Conservation (phyloP, 2,329 filamentous ascomycete genomes). For the Cordyceps tenuipes region DNA sequence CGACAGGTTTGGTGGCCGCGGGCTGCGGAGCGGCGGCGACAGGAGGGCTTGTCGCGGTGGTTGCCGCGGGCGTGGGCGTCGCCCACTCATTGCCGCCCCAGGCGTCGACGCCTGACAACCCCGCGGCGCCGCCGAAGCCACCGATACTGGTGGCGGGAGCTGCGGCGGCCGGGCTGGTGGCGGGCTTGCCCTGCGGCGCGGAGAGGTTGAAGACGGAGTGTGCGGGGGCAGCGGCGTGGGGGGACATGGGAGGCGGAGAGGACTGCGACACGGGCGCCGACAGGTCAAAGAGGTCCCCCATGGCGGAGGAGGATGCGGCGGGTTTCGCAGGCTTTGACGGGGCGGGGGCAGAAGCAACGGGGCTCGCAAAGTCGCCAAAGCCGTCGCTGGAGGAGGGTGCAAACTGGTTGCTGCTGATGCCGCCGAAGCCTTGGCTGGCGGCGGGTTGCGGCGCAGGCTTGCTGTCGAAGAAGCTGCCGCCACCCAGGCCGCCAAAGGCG, state of each 20-base stretch:
- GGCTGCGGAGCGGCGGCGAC: not conserved
- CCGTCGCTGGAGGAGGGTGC: conserved; percentile 38
- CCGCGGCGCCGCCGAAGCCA: conserved; percentile 27
- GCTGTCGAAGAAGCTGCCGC: conserved; percentile 76
- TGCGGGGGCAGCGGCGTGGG: conserved; percentile 30
- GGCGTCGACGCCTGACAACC: conserved; percentile 53
- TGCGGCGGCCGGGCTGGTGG: conserved; percentile 21
- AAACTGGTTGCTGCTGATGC: not conserved
- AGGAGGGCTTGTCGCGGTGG: conserved; percentile 28
- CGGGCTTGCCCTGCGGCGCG: conserved; percentile 36
- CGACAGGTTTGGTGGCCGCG: conserved; percentile 23
- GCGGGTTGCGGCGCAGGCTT: conserved; percentile 40
- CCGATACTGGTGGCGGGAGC: conserved; percentile 21
- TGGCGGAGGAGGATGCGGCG: conserved; percentile 42
- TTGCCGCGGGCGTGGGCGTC: conserved; percentile 50
- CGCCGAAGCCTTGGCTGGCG: not conserved
- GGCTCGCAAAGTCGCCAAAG: conserved; percentile 59
- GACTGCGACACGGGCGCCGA: conserved; percentile 43
- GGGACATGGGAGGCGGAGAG: conserved; percentile 34
- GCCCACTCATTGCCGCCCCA: conserved; percentile 88
- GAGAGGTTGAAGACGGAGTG: conserved; percentile 79
- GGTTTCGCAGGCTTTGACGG: conserved; percentile 32
- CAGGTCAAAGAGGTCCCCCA: conserved; percentile 79
- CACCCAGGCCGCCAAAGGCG: conserved; percentile 47
- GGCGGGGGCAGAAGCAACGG: conserved; percentile 37